Percentiles rank a stretch among this genome's conserved stretches.
phyloP scores from a whole-genome alignment of 176 grass and related monocot genomes.

The Carex myosuroides region DNA sequence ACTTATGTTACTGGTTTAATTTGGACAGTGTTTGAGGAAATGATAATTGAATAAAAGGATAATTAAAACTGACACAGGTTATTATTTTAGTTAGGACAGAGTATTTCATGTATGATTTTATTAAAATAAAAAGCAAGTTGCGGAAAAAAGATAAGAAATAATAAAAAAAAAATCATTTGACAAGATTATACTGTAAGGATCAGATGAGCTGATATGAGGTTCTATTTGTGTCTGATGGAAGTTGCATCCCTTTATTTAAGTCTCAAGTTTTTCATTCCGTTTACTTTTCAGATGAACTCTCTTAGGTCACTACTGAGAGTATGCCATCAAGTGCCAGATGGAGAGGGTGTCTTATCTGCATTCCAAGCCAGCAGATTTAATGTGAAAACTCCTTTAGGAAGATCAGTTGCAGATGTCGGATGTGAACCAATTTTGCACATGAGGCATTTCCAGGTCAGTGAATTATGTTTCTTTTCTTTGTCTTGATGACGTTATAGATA shows the following conservation, averaged over 20 bases:
- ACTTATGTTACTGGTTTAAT: background rate
- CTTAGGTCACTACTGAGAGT: slow-evolving; percentile 58
- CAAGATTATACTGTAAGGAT: background rate
- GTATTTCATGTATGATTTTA: background rate
- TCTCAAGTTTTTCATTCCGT: slow-evolving; percentile 7
- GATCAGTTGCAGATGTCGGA: slow-evolving; percentile 77
- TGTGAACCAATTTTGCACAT: slow-evolving; percentile 98
- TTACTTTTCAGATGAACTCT: slow-evolving; percentile 80
- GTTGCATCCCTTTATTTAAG: background rate
- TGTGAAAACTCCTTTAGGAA: slow-evolving; percentile 74
- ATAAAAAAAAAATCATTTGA: background rate
- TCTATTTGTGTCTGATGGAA: background rate
- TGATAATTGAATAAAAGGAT: slow-evolving; percentile 1
- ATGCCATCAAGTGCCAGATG: slow-evolving; percentile 76
- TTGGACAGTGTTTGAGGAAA: slow-evolving; percentile 5
- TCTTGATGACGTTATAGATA: background rate
- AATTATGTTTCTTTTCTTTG: slow-evolving; percentile 11
- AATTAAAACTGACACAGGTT: background rate
- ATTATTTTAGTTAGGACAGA: background rate
- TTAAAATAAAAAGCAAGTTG: background rate
- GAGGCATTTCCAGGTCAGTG: slow-evolving; percentile 89
- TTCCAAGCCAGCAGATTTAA: slow-evolving; percentile 70
- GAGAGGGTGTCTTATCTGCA: slow-evolving; percentile 38
- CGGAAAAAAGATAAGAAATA: background rate
- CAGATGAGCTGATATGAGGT: background rate